Conservation (phyloP, 1,284 basidiomycete genomes). For the Boletellus deceptivus region DNA sequence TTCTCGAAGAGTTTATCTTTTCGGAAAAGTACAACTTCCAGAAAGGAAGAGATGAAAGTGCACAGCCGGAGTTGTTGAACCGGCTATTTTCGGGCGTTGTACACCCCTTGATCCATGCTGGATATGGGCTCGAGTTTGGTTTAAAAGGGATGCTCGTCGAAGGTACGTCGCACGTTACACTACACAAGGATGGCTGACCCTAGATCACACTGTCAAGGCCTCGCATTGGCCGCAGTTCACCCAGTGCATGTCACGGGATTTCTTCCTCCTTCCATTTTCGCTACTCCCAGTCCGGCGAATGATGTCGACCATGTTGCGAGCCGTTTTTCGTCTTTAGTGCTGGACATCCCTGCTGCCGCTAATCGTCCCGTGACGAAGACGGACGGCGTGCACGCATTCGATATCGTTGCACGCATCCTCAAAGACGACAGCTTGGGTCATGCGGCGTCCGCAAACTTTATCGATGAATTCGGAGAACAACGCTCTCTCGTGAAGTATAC, state of each 20-base stretch:
- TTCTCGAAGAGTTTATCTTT: slow-evolving; percentile 59
- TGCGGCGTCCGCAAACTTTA: background rate
- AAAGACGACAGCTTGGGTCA: slow-evolving; percentile 22
- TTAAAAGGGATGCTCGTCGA: slow-evolving; percentile 31
- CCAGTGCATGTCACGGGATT: slow-evolving; percentile 12
- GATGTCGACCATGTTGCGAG: background rate
- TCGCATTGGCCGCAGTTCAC: slow-evolving; percentile 23
- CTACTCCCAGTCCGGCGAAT: background rate
- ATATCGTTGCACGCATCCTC: slow-evolving; percentile 27
- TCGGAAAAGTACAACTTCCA: slow-evolving; percentile 49
- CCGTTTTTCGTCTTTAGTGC: slow-evolving; percentile 7
- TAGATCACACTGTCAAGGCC: slow-evolving; percentile 16
- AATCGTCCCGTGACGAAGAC: slow-evolving; percentile 3
- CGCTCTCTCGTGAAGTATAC: slow-evolving; percentile 2
- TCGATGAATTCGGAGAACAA: background rate
- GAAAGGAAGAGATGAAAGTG: slow-evolving; percentile 9
- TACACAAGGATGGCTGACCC: no score
- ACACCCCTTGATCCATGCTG: slow-evolving; percentile 32
- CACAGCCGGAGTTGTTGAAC: slow-evolving; percentile 26
- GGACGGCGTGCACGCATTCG: slow-evolving; percentile 24
- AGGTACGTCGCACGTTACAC: slow-evolving; percentile 14
- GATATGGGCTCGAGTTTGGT: slow-evolving; percentile 33
- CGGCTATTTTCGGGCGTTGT: slow-evolving; percentile 27
- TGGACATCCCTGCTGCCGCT: slow-evolving; percentile 4
- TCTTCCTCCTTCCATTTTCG: slow-evolving; percentile 19